Evolutionary conservation across 2,329 filamentous ascomycete species (phyloP).

Genomic region (Pseudocercospora pini-densiflorae): DNA sequence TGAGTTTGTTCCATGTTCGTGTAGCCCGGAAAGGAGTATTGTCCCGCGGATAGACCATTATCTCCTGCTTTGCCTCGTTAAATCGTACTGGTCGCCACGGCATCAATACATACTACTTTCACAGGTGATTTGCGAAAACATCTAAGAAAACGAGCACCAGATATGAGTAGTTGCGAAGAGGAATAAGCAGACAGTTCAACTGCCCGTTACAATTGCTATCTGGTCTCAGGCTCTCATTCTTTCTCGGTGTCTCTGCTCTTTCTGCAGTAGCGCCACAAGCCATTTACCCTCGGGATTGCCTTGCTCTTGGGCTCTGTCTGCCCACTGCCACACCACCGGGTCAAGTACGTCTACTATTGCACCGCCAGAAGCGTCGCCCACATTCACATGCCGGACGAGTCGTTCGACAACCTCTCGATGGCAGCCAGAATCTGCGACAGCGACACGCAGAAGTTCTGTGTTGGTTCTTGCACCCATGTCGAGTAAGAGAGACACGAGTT

Average conservation of each 20-base stretch:
- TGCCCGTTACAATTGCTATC: background rate
- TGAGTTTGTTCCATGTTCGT: no score
- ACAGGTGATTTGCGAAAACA: background rate
- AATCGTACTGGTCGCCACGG: background rate
- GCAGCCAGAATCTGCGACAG: conserved; percentile 40
- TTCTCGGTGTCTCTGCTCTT: conserved; percentile 18
- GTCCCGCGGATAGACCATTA: background rate
- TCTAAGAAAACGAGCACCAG: background rate
- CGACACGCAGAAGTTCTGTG: conserved; percentile 36
- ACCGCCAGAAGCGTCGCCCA: conserved; percentile 1
- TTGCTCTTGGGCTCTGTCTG: conserved; percentile 32
- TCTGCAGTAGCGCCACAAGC: conserved; percentile 35
- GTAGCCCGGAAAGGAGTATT: background rate
- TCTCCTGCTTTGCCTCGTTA: background rate
- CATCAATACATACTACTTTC: background rate
- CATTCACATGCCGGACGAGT: conserved; percentile 18
- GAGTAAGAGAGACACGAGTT: conserved; percentile 33
- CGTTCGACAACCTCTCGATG: conserved; percentile 35
- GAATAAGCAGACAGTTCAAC: background rate
- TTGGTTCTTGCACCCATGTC: conserved; percentile 29
- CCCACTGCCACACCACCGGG: conserved; percentile 41
- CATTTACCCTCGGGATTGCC: conserved; percentile 36
- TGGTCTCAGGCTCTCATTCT: background rate
- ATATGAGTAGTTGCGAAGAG: background rate
- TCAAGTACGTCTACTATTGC: conserved; percentile 38